Base-by-base conservation (phyloP, 768 basidiomycete genomes). In the Suillus subluteus region DNA sequence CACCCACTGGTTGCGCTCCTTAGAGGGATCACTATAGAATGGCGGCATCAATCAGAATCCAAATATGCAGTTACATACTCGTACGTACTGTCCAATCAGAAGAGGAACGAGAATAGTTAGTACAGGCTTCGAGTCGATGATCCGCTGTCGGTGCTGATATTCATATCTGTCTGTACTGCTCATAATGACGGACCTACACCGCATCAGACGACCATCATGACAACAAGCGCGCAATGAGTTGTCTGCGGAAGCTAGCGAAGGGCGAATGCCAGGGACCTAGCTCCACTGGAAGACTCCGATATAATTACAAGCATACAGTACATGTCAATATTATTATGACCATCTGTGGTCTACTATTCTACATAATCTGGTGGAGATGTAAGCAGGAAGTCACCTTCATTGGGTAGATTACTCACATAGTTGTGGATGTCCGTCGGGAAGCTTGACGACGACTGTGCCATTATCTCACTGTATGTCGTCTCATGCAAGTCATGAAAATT, bases 351-450 rank as follows among this genome's bases (percentile, higher is more conserved):
- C 37, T 48, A 16, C 41, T 48, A 1, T 56, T 35, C 71, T 77
- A 73, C 73, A 68, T 71, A 65, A 68, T 67, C 70, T 76, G 65
- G 65, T 18, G 15, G 43, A 63, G 62, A 56, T 48, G 30, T 73
- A 58, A 74, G 71, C 58, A 54, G 12, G 6, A 32, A 4, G 15
- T 30, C 54, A 41, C 18, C 41, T 18, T 21, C 40, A 13, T 43
- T 41, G 55, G 37, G 32, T 15, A 43, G 8, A 65, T 52, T 41
- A 78, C 79, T 74, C 70, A 76, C 79, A 73, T 77, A 82, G 64
- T 75, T 74, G 62, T 73, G 76, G 6, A 78, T 65, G 41, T 78
- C 76, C 16, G 67, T 61, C 5, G 77, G 68, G 62, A 73, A 78
- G 68, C 75, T 77, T 23, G 74, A 63, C 21, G 54, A 56, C 1